These are phyloP conservation scores for Barbatosphaeria neglecta DNA, from an alignment of 495 filamentous ascomycete species.

Conservation along the genomic window DNA sequence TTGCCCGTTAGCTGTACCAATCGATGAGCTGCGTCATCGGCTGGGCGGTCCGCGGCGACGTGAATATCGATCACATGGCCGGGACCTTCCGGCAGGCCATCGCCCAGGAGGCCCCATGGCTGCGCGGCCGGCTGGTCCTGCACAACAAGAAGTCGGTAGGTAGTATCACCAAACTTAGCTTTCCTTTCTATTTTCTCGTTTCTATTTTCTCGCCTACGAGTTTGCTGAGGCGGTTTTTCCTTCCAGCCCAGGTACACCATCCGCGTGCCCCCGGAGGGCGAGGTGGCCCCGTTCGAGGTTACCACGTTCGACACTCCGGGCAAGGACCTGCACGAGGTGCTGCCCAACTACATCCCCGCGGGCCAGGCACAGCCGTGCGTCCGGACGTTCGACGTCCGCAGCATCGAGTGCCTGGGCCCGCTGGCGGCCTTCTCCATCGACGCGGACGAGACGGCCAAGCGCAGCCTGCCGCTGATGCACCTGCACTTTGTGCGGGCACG, in stretches of 20 bases:
- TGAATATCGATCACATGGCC: background rate
- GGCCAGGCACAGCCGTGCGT: background rate
- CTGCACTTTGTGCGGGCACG: background rate
- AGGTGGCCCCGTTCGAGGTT: background rate
- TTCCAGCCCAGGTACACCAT: background rate
- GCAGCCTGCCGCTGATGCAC: background rate
- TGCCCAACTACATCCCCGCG: background rate
- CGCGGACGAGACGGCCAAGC: background rate
- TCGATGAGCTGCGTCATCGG: background rate
- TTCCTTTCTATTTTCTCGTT: no score
- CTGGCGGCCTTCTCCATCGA: background rate
- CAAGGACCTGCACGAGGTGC: background rate
- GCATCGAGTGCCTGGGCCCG: background rate
- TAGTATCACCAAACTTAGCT: no score
- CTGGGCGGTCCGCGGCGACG: background rate
- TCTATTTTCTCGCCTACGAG: background rate
- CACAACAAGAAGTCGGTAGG: background rate
- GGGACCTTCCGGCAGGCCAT: background rate
- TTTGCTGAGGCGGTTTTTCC: background rate
- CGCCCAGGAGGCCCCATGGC: background rate
- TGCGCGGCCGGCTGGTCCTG: background rate
- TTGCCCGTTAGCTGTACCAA: background rate
- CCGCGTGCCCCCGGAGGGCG: background rate
- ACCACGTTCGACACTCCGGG: background rate
- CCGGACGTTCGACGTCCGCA: background rate